Evolutionary conservation across 163 green algal species (phyloP).

Genomic region (Scenedesmus sp.): DNA sequence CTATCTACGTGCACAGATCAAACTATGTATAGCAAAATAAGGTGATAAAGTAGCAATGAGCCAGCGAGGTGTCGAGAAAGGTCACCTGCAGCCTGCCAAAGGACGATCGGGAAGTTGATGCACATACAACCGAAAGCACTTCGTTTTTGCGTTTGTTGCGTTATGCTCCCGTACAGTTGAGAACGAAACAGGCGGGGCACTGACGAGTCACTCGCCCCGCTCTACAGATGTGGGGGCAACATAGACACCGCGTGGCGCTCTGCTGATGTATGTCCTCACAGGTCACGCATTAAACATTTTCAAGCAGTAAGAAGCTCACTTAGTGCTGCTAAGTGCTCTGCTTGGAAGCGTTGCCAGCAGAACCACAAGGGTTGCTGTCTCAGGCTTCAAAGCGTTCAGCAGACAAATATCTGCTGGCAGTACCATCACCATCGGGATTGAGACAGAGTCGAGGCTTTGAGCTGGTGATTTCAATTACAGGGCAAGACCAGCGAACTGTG

Average conservation of each 20-base stretch:
- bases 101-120: not conserved
- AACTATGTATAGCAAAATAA: not conserved
- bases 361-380: not conserved
- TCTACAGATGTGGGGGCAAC: not conserved
- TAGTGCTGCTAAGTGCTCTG: no score
- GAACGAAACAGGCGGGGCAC: not conserved
- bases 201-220: not conserved
- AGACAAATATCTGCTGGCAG: not conserved
- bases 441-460: no score
- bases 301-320: no score
- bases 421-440: not conserved
- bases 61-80: not conserved
- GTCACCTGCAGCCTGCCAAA: not conserved
- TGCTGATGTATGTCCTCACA: not conserved
- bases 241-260: not conserved
- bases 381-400: not conserved
- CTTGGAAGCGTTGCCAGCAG: no score
- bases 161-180: no score
- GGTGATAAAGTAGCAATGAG: not conserved
- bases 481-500: no score
- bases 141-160: no score
- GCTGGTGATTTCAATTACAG: no score
- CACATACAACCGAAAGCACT: no score
- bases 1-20: no score
- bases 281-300: no score